Evolutionary conservation across 352 stramenopile genomes (phyloP), one percentile per base, ranked within the genome.

Genomic region (Pythium scleroteichum): DNA sequence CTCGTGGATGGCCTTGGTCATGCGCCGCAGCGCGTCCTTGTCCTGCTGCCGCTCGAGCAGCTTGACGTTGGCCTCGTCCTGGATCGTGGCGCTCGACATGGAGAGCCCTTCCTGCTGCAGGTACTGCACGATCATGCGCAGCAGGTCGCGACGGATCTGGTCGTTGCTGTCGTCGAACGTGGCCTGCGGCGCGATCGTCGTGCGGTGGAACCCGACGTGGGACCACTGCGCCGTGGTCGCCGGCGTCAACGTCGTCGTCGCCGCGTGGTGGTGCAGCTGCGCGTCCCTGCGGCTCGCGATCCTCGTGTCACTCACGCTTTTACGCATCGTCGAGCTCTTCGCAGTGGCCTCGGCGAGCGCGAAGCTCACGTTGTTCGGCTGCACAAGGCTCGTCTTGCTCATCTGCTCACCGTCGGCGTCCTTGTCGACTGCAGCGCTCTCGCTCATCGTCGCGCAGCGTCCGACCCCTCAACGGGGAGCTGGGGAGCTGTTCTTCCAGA

Each of bases 21-120:
- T 78, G 40, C 85, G 81, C 1, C 82, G 78, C 20, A 96, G 71
- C 27, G 78, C 78, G 8, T 95, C 85, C 24, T 79, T 73, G 57
- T 94, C 82, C 27, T 94, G 81, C 33, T 87, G 60, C 39, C 81
- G 73, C 17, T 89, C 82, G 27, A 85, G 69, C 19, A 89, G 64
- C 61, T 93, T 93, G 33, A 96, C 82, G 45, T 95, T 94, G 38
- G 87, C 78, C 59, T 95, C 87, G 66, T 96, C 87, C 64, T 95
- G 83, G 53, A 96, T 88, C 38, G 86, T 95, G 19, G 85, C 79
- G 59, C 84, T 92, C 19, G 84, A 85, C 64, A 92, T 83, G 38
- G 77, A 62, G 46, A 92, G 91, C 8, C 84, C 85, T 68, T 94
- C 81, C 17, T 88, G 68, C 58, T 95, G 82, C 13, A 96, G 62